Base-by-base conservation (phyloP, 257 asterid species). In the Nicotiana benthamiana region DNA sequence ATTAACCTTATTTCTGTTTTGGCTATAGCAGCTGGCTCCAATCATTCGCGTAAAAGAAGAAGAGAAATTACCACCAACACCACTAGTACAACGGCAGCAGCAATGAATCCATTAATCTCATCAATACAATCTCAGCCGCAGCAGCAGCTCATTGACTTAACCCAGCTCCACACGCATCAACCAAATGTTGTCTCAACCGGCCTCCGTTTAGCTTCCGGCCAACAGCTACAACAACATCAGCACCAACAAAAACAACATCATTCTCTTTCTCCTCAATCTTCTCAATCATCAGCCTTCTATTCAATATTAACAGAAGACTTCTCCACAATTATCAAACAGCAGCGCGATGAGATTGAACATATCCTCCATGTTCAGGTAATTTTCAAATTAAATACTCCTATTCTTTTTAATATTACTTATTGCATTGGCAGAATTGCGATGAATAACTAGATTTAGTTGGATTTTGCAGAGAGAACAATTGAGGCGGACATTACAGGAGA, bases 161-260 rank as follows among this genome's bases (percentile, higher is more conserved):
- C 85, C 63, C 87, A 83, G 57, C 86, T 83, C 32, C 86, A 81
- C 17, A 48, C 83, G 7, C 43, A 65, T 22, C 79, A 80, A 18
- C 83, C 83, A 34, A 82, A 86, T 80, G 88, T 81, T 13, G 88
- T 87, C 10, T 83, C 86, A 56, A 87, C 89, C 17, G 89, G 92
- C 70, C 92, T 89, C 24, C 87, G 86, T 51, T 66, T 89, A 40
- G 81, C 90, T 24, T 85, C 83, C 10, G 89, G 86, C 6, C 85
- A 81, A 26, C 85, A 85, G 15, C 76, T 80, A 1, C 88, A 80
- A 20, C 83, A 70, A 18, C 81, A 59, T 0, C 81, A 17, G 32
- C 82, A 34, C 8, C 83, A 61, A 1, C 85, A 51, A 24, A 76
- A 28, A 6, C 64, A 34, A 0, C 87, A 75, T 6, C 75, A 36